phyloP scores from a whole-genome alignment of 306 rosid genomes.

The Rosa multiflora region DNA sequence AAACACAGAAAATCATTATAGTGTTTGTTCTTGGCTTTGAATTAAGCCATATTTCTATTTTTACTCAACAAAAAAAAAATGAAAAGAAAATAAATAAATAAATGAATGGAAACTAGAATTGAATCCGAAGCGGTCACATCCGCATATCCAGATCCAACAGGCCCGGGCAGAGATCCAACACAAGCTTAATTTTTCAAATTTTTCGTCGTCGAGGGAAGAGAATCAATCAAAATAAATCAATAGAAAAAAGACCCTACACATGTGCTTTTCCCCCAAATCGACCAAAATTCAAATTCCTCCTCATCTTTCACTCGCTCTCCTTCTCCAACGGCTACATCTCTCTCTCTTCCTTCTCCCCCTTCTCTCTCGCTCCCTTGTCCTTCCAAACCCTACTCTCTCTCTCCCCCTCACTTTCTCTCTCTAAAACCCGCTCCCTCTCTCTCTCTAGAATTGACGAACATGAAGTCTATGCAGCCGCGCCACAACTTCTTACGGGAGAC shows the following conservation, averaged over 20 bases:
- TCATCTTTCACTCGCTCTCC: constrained; percentile 19
- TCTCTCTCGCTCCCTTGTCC: constrained; percentile 35
- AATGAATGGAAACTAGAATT: not conserved
- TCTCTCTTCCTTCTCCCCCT: constrained; percentile 21
- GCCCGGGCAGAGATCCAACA: constrained; percentile 14
- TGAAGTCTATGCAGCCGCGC: constrained; percentile 88
- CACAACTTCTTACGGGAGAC: constrained; percentile 53
- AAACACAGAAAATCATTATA: no score
- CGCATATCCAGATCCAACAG: not conserved
- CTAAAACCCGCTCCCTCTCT: constrained; percentile 14
- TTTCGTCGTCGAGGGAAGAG: not conserved
- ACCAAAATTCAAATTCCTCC: constrained; percentile 47
- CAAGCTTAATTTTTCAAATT: constrained; percentile 16
- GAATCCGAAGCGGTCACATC: not conserved
- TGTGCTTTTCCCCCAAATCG: constrained; percentile 28
- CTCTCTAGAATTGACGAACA: constrained; percentile 14
- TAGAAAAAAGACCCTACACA: constrained; percentile 21
- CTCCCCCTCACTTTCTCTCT: constrained; percentile 14
- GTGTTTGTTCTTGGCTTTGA: no score
- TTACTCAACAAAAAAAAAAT: no score
- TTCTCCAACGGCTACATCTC: constrained; percentile 35
- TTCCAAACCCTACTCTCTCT: constrained; percentile 20
- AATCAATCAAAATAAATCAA: not conserved
- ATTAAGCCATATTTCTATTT: no score
- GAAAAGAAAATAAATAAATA: no score